Evolutionary conservation across 2,329 filamentous ascomycete species (phyloP), one percentile per base, ranked within the genome.

Genomic region (Pezicula carpinea): DNA sequence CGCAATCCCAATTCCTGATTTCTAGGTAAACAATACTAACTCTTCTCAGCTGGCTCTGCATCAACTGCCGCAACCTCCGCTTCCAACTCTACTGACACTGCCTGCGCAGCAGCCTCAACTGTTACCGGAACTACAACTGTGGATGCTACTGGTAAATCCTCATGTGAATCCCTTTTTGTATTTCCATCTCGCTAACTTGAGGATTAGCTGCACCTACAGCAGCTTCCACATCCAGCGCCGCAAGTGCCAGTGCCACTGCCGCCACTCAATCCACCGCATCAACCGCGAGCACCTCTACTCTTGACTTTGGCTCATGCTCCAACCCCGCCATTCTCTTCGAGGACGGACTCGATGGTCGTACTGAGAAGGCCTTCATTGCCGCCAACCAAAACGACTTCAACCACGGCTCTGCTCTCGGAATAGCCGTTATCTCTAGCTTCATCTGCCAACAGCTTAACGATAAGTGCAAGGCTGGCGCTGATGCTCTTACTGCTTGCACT

Each of bases 361-460:
- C 64, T 31, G 63, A 69, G 23, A 56, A 64, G 21, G 64, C 68
- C 13, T 75, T 74, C 51, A 64, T 69, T 53, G 65, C 72, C 32
- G 60, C 59, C 8, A 67, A 74, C 59, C 56, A 66, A 49, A 53
- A 52, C 23, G 64, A 64, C 52, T 76, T 71, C 61, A 68, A 66
- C 57, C 73, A 75, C 55, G 71, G 72, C 44, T 71, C 69, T 5
- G 71, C 71, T 6, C 59, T 69, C 34, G 69, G 69, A 56, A 74
- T 76, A 56, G 65, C 59, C 35, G 64, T 76, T 55, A 71, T 77
- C 53, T 64, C 73, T 13, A 53, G 64, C 39, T 77, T 77, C 56
- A 73, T 74, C 59, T 75, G 71, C 60, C 58, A 64, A 34, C 70
- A 56, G 52, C 36, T 58, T 51, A 6, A 23, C 44, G 41, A 49